These are phyloP conservation scores for Salix viminalis DNA, from an alignment of 345 rosid genomes.

Conservation along the genomic window DNA sequence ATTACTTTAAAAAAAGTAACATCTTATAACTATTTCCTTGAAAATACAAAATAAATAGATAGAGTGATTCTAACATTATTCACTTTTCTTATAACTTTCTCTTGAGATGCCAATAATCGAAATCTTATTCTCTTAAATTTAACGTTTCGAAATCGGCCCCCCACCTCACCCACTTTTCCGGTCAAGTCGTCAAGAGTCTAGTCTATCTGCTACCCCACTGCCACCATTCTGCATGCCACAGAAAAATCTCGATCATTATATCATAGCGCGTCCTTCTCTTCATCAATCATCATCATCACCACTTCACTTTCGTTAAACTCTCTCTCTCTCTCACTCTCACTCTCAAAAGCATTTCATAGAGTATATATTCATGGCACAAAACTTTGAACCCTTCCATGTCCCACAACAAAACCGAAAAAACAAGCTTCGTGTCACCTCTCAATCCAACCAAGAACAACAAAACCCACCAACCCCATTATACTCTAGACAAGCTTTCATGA, in stretches of 20 bases:
- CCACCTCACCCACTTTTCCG: too few species aligned
- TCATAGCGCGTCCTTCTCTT: background rate
- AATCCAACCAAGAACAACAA: constrained; percentile 15
- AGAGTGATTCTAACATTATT: too few species aligned
- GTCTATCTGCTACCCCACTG: background rate
- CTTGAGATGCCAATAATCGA: too few species aligned
- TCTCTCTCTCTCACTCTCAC: background rate
- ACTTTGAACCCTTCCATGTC: constrained; percentile 23
- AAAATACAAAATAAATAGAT: too few species aligned
- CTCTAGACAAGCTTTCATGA: background rate
- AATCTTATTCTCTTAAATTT: too few species aligned
- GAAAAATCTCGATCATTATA: constrained; percentile 4
- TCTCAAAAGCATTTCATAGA: background rate
- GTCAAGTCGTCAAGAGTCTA: background rate
- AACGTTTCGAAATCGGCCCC: too few species aligned
- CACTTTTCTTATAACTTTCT: too few species aligned
- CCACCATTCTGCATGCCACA: background rate
- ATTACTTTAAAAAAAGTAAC: too few species aligned
- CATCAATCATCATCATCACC: background rate
- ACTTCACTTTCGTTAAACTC: background rate
- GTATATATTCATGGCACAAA: constrained; percentile 25
- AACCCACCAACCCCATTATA: constrained; percentile 1
- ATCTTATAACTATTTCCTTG: too few species aligned
- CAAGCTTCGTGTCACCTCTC: constrained; percentile 25
- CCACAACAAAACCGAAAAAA: constrained; percentile 41